Evolutionary conservation across 768 basidiomycete genomes (phyloP), one percentile per base, ranked within the genome.

Genomic region (Suillus subalutaceus): DNA sequence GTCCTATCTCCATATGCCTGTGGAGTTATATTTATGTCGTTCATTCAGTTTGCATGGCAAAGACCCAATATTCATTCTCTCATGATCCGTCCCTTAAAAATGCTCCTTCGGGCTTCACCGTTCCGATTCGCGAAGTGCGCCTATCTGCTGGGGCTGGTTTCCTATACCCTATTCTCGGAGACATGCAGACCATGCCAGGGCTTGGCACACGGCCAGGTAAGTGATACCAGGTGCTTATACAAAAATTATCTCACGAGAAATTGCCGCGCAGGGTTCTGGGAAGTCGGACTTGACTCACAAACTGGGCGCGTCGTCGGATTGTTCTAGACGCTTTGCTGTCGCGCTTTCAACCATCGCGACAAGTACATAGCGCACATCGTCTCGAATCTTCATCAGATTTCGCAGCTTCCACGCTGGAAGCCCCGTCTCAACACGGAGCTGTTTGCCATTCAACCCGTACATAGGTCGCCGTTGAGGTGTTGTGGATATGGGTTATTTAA

Each of bases 121-220:
- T 99, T 66, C 96, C 96, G 32, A 94, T 99, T 75, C 88, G 93
- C 40, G 88, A 89, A 64, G 92, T 98, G 56, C 84, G 92, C 57
- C 80, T 97, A 26, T 92, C 93, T 8, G 97, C 95, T 6, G 97
- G 97, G 52, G 96, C 96, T 65, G 94, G 94, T 32, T 98, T 99
- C 89, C 80, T 99, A 69, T 97, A 96, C 78, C 96, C 97, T 30
- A 86, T 98, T 68, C 84, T 93, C n/a, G 94, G 93, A 46, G 94
- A 96, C 77, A 98, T 99, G 93, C 92, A 94, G 77, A 98, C 96
- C 64, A 97, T 99, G 94, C 97, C 97, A 53, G 97, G 96, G 70
- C 86, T 97, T 50, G 93, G 90, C 32, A 97, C 94, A 66, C 89
- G 95, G 67, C 95, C 95, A 76, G 93, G 92, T 88, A 65, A 70